Evolutionary conservation across 441 rosid species (phyloP).

Genomic region (Arabidopsis hybrid): DNA sequence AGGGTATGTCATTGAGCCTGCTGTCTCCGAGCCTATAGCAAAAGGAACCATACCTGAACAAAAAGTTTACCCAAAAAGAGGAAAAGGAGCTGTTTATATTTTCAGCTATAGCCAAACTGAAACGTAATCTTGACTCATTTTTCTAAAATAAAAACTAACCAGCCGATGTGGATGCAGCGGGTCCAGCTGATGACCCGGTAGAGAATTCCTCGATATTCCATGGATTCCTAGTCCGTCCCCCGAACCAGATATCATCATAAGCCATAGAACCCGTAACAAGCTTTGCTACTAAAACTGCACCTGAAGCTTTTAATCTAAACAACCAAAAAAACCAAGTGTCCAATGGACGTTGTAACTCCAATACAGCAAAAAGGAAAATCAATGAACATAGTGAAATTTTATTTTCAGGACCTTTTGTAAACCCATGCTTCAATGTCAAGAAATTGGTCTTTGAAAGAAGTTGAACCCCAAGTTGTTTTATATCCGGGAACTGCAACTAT

Average conservation of each 20-base stretch:
- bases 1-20: slow-evolving; percentile 87
- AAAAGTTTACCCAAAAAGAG: neutral
- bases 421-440: slow-evolving; percentile 86
- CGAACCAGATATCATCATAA: slow-evolving; percentile 93
- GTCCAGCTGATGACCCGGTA: slow-evolving; percentile 94
- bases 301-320: slow-evolving; percentile 47
- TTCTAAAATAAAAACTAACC: slow-evolving; percentile 50
- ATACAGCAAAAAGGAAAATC: neutral
- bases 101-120: slow-evolving; percentile 7
- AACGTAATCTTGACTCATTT: slow-evolving; percentile 17
- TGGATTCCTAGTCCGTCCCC: slow-evolving; percentile 90
- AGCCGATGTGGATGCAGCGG: slow-evolving; percentile 91
- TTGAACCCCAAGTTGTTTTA: slow-evolving; percentile 93
- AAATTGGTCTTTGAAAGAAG: slow-evolving; percentile 73
- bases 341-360: neutral
- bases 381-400: neutral
- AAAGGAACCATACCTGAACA: slow-evolving; percentile 82
- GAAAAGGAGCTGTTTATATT: neutral
- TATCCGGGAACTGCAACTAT: slow-evolving; percentile 75
- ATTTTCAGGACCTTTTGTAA: slow-evolving; percentile 61
- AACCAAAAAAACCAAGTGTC: neutral
- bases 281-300: slow-evolving; percentile 95
- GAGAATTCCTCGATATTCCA: slow-evolving; percentile 94
- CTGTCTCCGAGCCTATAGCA: slow-evolving; percentile 97
- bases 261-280: slow-evolving; percentile 87